phyloP scores from a whole-genome alignment of 2,329 filamentous ascomycete species.

The Fusarium keratoplasticum region DNA sequence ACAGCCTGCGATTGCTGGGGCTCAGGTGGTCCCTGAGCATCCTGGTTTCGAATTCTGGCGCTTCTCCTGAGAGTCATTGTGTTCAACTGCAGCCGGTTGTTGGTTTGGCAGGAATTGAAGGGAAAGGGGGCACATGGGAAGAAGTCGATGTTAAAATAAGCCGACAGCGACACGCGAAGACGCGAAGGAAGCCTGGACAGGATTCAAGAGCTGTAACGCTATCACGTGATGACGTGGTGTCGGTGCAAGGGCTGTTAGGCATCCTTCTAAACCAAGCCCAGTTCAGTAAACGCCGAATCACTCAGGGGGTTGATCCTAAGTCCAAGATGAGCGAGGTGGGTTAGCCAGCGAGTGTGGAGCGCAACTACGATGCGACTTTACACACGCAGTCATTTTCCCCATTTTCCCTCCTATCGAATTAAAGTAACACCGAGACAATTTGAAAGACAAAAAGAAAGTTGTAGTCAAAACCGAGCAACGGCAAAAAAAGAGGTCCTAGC shows the following conservation, averaged over 20 bases:
- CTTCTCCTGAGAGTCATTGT: constrained; percentile 26
- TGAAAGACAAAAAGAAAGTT: neutral
- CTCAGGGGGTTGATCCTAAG: neutral
- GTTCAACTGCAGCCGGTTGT: neutral
- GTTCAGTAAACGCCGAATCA: neutral
- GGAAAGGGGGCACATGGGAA: neutral
- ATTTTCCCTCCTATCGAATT: neutral
- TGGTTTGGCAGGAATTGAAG: neutral
- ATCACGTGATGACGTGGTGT: neutral
- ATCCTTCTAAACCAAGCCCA: neutral
- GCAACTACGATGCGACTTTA: too few species aligned
- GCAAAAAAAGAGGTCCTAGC: neutral
- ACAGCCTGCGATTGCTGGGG: neutral
- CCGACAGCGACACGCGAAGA: neutral
- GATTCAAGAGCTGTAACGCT: neutral
- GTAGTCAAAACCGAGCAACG: fast-evolving
- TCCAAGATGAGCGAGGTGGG: too few species aligned
- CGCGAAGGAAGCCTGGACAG: neutral
- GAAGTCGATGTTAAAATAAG: neutral
- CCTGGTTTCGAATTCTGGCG: constrained; percentile 12
- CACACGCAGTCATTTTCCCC: neutral
- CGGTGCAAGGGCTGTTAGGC: neutral
- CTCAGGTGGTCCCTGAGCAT: neutral
- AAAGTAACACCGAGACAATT: neutral
- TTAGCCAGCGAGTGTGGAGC: too few species aligned